These are phyloP conservation scores for Suhomyces bokatorum DNA, from an alignment of 1,139 yeast species.

Conservation along the genomic window DNA sequence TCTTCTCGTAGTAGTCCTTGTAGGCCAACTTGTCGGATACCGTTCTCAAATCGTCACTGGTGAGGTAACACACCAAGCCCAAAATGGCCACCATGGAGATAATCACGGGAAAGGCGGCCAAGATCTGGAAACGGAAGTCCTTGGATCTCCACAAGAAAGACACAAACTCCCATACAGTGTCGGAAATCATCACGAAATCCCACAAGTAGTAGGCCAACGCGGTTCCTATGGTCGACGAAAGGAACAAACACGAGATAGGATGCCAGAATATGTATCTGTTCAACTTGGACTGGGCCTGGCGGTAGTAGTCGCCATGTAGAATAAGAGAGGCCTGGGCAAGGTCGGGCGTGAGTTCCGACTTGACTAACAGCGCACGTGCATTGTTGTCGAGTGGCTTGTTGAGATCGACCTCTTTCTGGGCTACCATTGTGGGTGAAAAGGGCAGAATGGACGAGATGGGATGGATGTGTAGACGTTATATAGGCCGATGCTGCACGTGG, in stretches of 20 bases:
- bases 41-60: conserved; percentile 47
- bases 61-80: conserved; percentile 35
- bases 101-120: conserved; percentile 30
- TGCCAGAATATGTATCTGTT: conserved; percentile 53
- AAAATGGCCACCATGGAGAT: conserved; percentile 26
- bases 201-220: conserved; percentile 31
- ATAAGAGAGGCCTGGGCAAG: conserved; percentile 60
- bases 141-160: conserved; percentile 22
- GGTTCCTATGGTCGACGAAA: conserved; percentile 22
- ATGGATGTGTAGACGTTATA: background rate
- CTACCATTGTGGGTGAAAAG: conserved; percentile 15
- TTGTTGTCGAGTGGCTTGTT: conserved; percentile 53
- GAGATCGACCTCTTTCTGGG: conserved; percentile 50
- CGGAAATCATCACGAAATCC: conserved; percentile 39
- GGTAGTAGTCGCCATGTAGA: conserved; percentile 62
- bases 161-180: conserved; percentile 37
- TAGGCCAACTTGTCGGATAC: conserved; percentile 44
- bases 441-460: background rate
- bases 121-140: conserved; percentile 29
- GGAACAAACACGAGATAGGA: conserved; percentile 35
- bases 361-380: conserved; percentile 50
- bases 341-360: conserved; percentile 52
- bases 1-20: conserved; percentile 33
- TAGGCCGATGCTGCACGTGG: conserved; percentile 13
- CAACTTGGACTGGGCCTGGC: conserved; percentile 55